These are phyloP conservation scores for Mucor irregularis DNA, from an alignment of 371 early-diverging fungal species.

Conservation along the genomic window DNA sequence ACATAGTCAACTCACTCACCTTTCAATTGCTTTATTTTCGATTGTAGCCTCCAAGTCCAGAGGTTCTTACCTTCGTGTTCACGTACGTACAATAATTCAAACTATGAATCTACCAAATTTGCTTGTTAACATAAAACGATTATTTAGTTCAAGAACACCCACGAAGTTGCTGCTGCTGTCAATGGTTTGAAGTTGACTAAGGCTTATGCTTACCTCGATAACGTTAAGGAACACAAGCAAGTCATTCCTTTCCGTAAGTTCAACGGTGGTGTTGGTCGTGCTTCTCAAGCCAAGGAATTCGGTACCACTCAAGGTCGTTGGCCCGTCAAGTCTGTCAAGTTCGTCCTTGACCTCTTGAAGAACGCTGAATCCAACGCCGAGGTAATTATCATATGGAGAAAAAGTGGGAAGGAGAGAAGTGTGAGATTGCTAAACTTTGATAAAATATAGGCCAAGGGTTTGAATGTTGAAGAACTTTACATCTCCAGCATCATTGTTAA, in stretches of 20 bases:
- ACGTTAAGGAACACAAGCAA: constrained; percentile 97
- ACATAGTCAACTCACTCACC: not conserved
- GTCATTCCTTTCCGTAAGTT: constrained; percentile 98
- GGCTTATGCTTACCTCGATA: constrained; percentile 95
- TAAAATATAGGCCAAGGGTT: constrained; percentile 76
- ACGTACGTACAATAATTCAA: constrained; percentile 19
- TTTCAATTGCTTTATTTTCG: not conserved
- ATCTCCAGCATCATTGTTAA: constrained; percentile 97
- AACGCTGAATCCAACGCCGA: constrained; percentile 98
- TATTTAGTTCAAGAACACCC: constrained; percentile 94
- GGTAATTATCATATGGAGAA: too few species aligned
- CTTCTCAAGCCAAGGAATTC: constrained; percentile 97
- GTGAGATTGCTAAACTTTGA: not conserved
- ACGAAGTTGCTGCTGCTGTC: constrained; percentile 96
- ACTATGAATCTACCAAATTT: not conserved
- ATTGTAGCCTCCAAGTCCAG: constrained; percentile 36
- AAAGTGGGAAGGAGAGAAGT: too few species aligned
- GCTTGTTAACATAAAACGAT: too few species aligned
- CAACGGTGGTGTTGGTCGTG: constrained; percentile 97
- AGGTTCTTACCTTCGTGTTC: constrained; percentile 46
- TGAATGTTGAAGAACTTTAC: constrained; percentile 83
- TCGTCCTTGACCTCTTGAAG: constrained; percentile 92
- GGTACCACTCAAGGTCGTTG: constrained; percentile 96
- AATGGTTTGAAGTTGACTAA: constrained; percentile 91
- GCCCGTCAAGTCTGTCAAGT: constrained; percentile 98